These are phyloP conservation scores for Gloeopeniophorella convolvens DNA, from an alignment of 768 basidiomycete species.

Conservation along the genomic window DNA sequence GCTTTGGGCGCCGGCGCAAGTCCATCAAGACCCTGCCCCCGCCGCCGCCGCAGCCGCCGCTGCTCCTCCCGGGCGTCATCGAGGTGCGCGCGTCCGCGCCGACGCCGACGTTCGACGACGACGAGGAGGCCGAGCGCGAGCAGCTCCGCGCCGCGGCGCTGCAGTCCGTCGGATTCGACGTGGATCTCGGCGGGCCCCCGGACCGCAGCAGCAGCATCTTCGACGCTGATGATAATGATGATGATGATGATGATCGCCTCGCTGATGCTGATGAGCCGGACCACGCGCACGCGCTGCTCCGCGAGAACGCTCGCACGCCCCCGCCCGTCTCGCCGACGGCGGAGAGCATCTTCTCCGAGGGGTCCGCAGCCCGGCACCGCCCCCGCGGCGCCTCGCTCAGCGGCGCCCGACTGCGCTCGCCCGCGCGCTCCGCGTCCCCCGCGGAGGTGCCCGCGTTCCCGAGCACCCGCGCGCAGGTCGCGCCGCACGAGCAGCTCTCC, in stretches of 20 bases:
- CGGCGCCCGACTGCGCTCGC: not conserved
- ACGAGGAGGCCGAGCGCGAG: constrained; percentile 66
- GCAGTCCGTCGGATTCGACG: constrained; percentile 63
- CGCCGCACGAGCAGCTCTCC: constrained; percentile 45
- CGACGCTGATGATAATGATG: constrained; percentile 35
- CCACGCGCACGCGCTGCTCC: not conserved
- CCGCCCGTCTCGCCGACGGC: not conserved
- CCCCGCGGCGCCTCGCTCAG: constrained; percentile 1
- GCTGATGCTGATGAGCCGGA: no score
- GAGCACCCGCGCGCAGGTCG: constrained; percentile 44
- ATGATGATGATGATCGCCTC: constrained; percentile 14
- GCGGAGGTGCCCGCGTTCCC: constrained; percentile 53
- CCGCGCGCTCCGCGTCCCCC: constrained; percentile 10
- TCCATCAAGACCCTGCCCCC: constrained; percentile 21
- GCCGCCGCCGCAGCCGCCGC: constrained; percentile 29
- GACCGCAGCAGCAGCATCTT: constrained; percentile 30
- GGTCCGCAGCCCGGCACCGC: constrained; percentile 4
- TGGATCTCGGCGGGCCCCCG: constrained; percentile 38
- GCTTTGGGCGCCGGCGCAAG: constrained; percentile 20
- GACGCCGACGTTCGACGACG: constrained; percentile 30
- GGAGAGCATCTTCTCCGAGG: not conserved
- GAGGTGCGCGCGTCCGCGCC: constrained; percentile 41
- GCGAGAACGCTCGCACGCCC: constrained; percentile 1
- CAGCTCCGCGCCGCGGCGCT: constrained; percentile 72
- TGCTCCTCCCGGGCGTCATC: constrained; percentile 62